These are phyloP conservation scores for sorghum (Sorghum bicolor) DNA, from an alignment of 176 grass and related monocot genomes.

Conservation along the genomic window DNA sequence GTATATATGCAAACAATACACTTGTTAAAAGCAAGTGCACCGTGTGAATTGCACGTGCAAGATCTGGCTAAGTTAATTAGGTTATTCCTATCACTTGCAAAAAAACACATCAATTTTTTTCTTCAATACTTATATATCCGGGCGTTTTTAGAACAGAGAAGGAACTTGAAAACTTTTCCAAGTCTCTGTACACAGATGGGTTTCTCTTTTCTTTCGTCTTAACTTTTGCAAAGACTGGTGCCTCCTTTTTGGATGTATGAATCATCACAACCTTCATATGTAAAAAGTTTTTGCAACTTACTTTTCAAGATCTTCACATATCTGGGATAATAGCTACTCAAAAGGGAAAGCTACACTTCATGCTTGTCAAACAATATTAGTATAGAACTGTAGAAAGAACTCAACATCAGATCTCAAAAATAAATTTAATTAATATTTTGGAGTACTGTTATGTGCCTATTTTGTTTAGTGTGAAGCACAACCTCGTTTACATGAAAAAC, in stretches of 20 bases:
- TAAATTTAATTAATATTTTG: not conserved
- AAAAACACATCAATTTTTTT: not conserved
- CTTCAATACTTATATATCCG: not conserved
- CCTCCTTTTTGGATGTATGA: not conserved
- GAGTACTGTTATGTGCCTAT: not conserved
- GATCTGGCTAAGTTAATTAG: constrained; percentile 6
- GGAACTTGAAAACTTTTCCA: not conserved
- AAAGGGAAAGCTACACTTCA: not conserved
- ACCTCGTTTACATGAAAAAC: not conserved
- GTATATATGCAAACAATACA: constrained; percentile 13
- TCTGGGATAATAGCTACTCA: not conserved
- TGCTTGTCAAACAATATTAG: not conserved
- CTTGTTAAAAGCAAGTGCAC: not conserved
- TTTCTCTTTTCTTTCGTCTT: not conserved
- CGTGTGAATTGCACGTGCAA: not conserved
- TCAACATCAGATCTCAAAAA: not conserved
- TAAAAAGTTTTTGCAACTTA: not conserved
- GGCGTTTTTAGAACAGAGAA: not conserved
- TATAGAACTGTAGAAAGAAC: not conserved
- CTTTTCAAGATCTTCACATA: not conserved
- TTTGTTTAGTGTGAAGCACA: not conserved
- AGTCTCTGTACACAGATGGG: not conserved
- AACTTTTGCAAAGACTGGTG: not conserved
- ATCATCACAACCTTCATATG: not conserved
- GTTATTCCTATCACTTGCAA: not conserved